These are phyloP conservation scores for Syzygium grande DNA, from an alignment of 345 rosid species.

Conservation along the genomic window DNA sequence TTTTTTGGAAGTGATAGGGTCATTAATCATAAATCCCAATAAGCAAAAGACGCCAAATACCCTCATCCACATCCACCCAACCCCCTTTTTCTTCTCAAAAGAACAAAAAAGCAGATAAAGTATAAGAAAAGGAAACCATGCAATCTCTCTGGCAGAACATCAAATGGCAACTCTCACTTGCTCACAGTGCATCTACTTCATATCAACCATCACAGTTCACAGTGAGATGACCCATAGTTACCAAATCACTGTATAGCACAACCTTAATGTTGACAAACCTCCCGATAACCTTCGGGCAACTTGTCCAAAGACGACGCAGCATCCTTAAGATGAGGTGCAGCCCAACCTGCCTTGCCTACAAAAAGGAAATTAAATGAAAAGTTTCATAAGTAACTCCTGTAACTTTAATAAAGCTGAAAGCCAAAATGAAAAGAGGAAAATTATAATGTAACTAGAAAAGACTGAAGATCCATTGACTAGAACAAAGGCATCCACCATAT, in stretches of 20 bases:
- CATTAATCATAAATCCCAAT: background rate
- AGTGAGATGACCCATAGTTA: background rate
- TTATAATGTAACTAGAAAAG: background rate
- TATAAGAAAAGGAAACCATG: background rate
- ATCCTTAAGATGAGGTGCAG: slow-evolving; percentile 99
- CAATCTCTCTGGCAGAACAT: background rate
- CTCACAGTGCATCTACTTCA: background rate
- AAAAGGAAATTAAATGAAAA: background rate
- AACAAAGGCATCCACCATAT: background rate
- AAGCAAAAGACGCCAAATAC: background rate
- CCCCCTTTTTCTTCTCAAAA: background rate
- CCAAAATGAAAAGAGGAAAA: background rate
- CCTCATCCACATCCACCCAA: background rate
- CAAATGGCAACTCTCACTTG: background rate
- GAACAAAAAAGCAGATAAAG: background rate
- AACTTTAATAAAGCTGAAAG: background rate
- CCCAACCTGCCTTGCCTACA: slow-evolving; percentile 86
- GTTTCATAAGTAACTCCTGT: background rate
- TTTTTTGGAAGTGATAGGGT: background rate
- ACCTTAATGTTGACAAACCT: slow-evolving; percentile 35
- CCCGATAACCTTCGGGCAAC: slow-evolving; percentile 79
- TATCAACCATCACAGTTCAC: background rate
- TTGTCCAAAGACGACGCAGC: slow-evolving; percentile 76
- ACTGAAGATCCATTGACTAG: background rate
- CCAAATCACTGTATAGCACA: background rate